Percentiles rank a stretch among this genome's conserved stretches.
phyloP scores from a whole-genome alignment of 2,329 filamentous ascomycete species.

The Metarhizium sp. region DNA sequence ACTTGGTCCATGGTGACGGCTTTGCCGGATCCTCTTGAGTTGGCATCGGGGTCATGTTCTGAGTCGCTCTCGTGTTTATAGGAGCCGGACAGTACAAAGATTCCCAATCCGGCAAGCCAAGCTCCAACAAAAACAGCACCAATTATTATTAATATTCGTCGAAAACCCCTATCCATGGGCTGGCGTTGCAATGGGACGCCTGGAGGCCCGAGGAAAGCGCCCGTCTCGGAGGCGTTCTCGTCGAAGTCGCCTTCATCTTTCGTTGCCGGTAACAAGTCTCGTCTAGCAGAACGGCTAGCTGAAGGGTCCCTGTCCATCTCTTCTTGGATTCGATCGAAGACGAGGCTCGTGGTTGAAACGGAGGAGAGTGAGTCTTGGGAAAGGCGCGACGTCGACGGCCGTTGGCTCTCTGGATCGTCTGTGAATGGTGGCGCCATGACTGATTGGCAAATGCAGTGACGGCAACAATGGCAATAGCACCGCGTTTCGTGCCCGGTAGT shows the following conservation, averaged over 20 bases:
- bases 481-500: too few relatives aligned
- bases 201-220: conserved; percentile 38
- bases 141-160: conserved; percentile 52
- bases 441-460: background rate
- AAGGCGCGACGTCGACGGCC: conserved; percentile 10
- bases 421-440: conserved; percentile 7
- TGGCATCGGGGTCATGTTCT: conserved; percentile 61
- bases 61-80: conserved; percentile 55
- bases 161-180: conserved; percentile 57
- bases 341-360: conserved; percentile 73
- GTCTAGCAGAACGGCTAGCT: conserved; percentile 10
- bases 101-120: conserved; percentile 59
- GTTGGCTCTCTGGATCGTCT: conserved; percentile 9
- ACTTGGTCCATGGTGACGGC: conserved; percentile 66
- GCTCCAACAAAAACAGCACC: conserved; percentile 51
- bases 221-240: conserved; percentile 36
- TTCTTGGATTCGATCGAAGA: conserved; percentile 69
- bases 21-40: conserved; percentile 56
- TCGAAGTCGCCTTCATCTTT: conserved; percentile 18
- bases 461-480: too few relatives aligned
- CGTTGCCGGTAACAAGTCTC: conserved; percentile 20
- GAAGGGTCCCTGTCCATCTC: conserved; percentile 25
- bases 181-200: conserved; percentile 30
- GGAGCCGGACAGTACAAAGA: conserved; percentile 56
- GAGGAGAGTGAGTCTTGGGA: conserved; percentile 59